Evolutionary conservation across 495 filamentous ascomycete genomes (phyloP).

Genomic region (Penicillium psychrofluorescens): DNA sequence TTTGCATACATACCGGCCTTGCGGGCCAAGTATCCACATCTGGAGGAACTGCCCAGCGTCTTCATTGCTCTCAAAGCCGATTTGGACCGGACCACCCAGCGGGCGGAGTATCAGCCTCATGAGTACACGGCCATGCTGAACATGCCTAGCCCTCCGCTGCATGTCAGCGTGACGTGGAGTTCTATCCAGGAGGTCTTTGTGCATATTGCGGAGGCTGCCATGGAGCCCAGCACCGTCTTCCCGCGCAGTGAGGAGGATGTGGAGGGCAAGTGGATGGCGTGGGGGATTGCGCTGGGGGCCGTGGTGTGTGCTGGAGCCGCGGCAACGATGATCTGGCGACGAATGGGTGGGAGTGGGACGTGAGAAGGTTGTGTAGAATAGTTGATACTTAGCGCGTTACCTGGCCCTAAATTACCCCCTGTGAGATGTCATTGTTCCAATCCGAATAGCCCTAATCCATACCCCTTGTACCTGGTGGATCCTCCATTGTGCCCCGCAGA

Average conservation of each 20-base stretch:
- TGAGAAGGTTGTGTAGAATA: conserved; percentile 5
- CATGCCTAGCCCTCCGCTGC: conserved; percentile 67
- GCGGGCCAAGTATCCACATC: conserved; percentile 66
- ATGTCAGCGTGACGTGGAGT: conserved; percentile 89
- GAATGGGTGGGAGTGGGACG: conserved; percentile 34
- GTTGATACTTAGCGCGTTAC: no score
- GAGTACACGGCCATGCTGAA: conserved; percentile 79
- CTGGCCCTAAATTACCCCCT: background rate
- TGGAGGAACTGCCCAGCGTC: conserved; percentile 80
- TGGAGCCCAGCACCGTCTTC: conserved; percentile 79
- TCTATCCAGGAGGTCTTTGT: conserved; percentile 91
- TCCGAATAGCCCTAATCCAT: no score
- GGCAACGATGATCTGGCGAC: conserved; percentile 67
- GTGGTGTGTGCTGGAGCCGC: conserved; percentile 75
- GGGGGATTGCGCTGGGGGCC: conserved; percentile 80
- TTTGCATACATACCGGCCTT: conserved; percentile 86
- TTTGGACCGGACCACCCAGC: conserved; percentile 86
- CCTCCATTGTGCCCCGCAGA: no score
- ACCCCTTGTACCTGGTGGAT: no score
- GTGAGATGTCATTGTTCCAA: no score
- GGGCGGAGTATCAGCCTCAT: conserved; percentile 85
- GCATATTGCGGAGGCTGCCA: conserved; percentile 79
- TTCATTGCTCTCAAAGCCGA: conserved; percentile 94
- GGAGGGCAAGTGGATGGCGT: conserved; percentile 67
- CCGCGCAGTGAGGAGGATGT: conserved; percentile 80